Evolutionary conservation across 352 stramenopile genomes (phyloP).

Genomic region (Globisporangium lucens): DNA sequence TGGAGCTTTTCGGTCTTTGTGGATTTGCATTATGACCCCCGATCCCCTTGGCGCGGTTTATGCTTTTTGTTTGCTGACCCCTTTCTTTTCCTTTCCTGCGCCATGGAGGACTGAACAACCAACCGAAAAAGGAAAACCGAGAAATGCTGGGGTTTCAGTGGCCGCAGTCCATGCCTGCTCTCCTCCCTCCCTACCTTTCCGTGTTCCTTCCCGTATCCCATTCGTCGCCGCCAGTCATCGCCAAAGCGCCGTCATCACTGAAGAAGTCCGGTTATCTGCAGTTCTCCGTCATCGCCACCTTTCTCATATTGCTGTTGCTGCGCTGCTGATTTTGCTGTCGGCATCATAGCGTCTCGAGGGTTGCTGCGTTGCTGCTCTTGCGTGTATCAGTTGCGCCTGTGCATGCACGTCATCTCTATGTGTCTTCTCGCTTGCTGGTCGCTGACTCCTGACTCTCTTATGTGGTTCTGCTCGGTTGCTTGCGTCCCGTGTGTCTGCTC

Average conservation of each 20-base stretch:
- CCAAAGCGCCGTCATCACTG: neutral
- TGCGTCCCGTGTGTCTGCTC: neutral
- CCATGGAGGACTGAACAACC: constrained; percentile 11
- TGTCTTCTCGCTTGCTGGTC: neutral
- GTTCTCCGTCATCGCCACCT: neutral
- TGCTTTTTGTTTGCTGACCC: constrained; percentile 57
- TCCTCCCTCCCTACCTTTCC: constrained; percentile 25
- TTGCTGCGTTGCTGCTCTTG: neutral
- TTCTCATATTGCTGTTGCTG: neutral
- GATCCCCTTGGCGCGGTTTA: constrained; percentile 8
- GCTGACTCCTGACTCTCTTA: neutral
- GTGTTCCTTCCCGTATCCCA: constrained; percentile 13
- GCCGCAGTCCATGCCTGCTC: constrained; percentile 14
- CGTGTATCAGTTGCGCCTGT: neutral
- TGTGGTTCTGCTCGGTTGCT: neutral
- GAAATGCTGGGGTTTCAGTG: constrained; percentile 74
- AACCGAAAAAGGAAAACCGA: constrained; percentile 41
- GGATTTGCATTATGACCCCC: neutral
- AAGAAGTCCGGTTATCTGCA: neutral
- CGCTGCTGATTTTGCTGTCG: neutral
- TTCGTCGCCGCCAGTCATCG: neutral
- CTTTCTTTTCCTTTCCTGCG: constrained; percentile 59
- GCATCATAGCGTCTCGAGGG: neutral
- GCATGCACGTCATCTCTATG: neutral
- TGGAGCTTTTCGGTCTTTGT: neutral